phyloP scores from a whole-genome alignment of 306 rosid genomes.

The Lithocarpus polystachyus region DNA sequence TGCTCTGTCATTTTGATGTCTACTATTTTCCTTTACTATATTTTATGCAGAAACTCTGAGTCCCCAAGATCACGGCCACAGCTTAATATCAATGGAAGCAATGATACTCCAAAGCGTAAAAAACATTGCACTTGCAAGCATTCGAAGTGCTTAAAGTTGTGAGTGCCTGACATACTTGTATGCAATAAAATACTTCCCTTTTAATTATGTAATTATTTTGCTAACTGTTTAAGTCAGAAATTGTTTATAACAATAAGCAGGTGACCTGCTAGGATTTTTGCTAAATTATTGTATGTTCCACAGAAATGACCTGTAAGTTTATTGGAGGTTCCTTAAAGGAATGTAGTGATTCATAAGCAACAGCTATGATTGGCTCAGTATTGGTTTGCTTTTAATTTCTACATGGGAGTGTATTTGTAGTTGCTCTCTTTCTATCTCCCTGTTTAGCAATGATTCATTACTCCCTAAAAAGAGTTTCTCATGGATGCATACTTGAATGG shows the following conservation, averaged over 20 bases:
- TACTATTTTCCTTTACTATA: not conserved
- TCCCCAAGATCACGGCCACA: slow-evolving; percentile 79
- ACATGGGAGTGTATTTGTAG: not conserved
- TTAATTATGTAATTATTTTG: not conserved
- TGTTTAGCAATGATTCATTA: not conserved
- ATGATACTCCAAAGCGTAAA: slow-evolving; percentile 84
- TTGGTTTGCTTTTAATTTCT: too few relatives aligned
- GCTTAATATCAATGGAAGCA: slow-evolving; percentile 61
- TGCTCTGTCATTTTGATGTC: slow-evolving; percentile 9
- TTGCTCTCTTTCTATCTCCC: not conserved
- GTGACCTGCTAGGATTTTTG: not conserved
- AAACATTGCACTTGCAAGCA: slow-evolving; percentile 94
- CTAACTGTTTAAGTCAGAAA: not conserved
- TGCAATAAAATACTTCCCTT: not conserved
- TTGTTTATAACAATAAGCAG: not conserved
- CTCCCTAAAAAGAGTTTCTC: not conserved
- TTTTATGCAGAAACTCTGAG: slow-evolving; percentile 72
- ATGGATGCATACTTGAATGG: not conserved
- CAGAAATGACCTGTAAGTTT: not conserved
- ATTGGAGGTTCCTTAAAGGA: not conserved
- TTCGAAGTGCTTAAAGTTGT: slow-evolving; percentile 94
- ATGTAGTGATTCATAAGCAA: not conserved
- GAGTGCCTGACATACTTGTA: slow-evolving; percentile 28
- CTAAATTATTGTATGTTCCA: not conserved
- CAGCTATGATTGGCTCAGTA: not conserved